These are phyloP conservation scores for Ustilago nuda DNA, from an alignment of 1,284 basidiomycete species.

Conservation along the genomic window DNA sequence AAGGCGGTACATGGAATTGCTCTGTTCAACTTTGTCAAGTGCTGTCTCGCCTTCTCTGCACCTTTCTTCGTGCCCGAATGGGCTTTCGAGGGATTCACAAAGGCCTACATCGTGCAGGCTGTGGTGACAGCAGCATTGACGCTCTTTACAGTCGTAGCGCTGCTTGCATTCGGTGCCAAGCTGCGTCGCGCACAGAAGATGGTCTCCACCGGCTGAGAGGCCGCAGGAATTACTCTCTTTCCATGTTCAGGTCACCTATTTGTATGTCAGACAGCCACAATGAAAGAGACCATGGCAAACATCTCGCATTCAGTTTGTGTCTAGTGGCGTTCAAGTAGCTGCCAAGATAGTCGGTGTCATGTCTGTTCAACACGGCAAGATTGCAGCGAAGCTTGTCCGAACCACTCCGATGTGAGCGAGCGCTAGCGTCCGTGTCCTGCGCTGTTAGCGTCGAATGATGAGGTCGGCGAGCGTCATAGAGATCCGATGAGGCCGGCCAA, in stretches of 20 bases:
- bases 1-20: constrained; percentile 68
- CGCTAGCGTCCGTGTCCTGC: background rate
- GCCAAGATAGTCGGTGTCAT: background rate
- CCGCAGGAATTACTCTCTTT: background rate
- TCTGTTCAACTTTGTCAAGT: constrained; percentile 70
- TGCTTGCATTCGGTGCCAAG: constrained; percentile 55
- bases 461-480: background rate
- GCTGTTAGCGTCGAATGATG: background rate
- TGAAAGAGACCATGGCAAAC: background rate
- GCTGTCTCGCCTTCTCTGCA: constrained; percentile 68
- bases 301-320: no score
- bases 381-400: no score
- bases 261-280: background rate
- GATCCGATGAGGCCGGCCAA: background rate
- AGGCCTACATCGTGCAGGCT: constrained; percentile 63
- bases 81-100: constrained; percentile 59
- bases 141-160: constrained; percentile 29
- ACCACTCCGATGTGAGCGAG: background rate
- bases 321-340: background rate
- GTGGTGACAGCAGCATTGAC: constrained; percentile 62
- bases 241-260: background rate
- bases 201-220: constrained; percentile 30
- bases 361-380: background rate
- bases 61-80: constrained; percentile 69
- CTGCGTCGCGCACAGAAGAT: constrained; percentile 46